Evolutionary conservation across 768 basidiomycete genomes (phyloP), one percentile per base, ranked within the genome.

Genomic region (Leccinum variicolor): DNA sequence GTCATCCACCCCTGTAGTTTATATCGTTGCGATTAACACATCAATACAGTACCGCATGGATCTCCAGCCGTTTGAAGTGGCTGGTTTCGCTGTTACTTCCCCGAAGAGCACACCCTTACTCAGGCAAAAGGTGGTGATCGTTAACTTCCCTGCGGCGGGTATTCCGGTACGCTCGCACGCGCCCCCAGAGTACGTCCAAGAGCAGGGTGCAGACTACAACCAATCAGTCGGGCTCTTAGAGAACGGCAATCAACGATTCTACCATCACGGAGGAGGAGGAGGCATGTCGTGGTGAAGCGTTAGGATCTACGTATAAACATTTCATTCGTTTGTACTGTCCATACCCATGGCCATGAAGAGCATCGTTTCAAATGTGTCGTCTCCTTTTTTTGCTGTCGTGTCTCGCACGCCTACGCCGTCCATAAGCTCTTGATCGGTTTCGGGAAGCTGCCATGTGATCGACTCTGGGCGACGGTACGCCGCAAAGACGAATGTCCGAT

Each of bases 301-400:
- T 26, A 36, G 4, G 23, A 3, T 21, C 4, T n/a, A 8, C n/a
- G 19, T 19, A 29, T 14, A 21, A 14, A 51, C 10, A 34, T 36
- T 57, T 50, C 39, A 62, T 57, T 50, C 53, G 3, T 29, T 45
- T 41, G 48, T 45, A 50, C 41, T 15, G 19, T 60, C 69, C 58
- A 56, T 41, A 33, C 41, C 50, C 19, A 78, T 60, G 2, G 51
- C 53, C 77, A 78, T 77, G 52, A 81, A 64, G 31, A 92, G 70
- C 23, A 91, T 64, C n/a, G 75, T 79, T 67, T 92, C 89, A 56
- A 91, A 91, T 7, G 82, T 83, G 52, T 89, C 86, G 60, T 92
- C 87, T 14, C 75, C 73, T 64, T 87, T 89, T 26, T 70, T 70
- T 4, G 60, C 28, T 14, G 63, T 29, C 5, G 77, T 78, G 6